Evolutionary conservation across 1,284 basidiomycete species (phyloP).

Genomic region (Apiotrichum domesticum): DNA sequence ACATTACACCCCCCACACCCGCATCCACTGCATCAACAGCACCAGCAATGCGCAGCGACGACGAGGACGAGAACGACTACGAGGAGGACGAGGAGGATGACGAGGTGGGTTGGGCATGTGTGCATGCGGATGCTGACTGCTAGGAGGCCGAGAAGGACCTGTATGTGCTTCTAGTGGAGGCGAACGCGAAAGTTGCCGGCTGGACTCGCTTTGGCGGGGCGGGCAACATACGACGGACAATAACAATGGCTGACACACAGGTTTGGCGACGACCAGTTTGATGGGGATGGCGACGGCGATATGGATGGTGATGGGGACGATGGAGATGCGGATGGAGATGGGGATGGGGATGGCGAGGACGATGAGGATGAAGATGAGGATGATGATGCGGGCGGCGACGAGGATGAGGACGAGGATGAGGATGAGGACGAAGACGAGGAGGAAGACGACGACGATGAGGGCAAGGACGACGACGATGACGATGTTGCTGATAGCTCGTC

Average conservation of each 20-base stretch:
- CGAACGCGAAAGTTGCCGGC: too few species aligned
- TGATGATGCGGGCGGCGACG: conserved; percentile 16
- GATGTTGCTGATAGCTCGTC: neutral
- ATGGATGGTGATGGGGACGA: conserved; percentile 20
- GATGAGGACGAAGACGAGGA: conserved; percentile 6
- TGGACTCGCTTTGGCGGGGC: too few species aligned
- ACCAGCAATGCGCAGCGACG: conserved; percentile 28
- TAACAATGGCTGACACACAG: conserved; percentile 1
- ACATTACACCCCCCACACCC: neutral
- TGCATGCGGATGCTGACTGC: conserved; percentile 2
- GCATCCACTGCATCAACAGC: neutral
- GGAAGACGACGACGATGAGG: neutral
- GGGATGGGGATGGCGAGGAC: conserved; percentile 18
- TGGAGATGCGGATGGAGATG: conserved; percentile 15
- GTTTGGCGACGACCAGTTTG: conserved; percentile 14
- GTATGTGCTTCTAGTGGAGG: neutral
- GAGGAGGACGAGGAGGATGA: conserved; percentile 20
- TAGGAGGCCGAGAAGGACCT: conserved; percentile 25
- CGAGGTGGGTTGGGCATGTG: conserved; percentile 1
- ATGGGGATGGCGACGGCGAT: conserved; percentile 22
- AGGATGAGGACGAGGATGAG: conserved; percentile 16
- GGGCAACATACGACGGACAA: too few species aligned
- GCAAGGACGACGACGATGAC: neutral
- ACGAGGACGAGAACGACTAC: conserved; percentile 34
- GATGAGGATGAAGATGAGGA: conserved; percentile 22